Base-by-base conservation (phyloP, 1,139 yeast genomes). In the Sugiyamaella grinbergsii region DNA sequence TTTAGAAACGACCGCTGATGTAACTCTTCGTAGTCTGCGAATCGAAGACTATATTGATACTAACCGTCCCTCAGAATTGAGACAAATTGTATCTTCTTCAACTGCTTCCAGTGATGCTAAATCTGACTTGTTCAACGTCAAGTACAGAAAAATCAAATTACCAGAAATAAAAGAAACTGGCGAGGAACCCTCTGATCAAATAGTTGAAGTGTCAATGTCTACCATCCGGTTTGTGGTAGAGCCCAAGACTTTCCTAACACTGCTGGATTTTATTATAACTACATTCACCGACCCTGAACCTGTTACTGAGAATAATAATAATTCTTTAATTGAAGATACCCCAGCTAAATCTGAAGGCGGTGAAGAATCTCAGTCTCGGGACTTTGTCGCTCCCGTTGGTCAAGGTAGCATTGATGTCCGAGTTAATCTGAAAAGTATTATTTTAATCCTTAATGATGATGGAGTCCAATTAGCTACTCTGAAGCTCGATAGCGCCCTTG, bases 391-490 rank as follows among this genome's bases (percentile, higher is more conserved):
- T 13, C 23, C 49, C 32, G 31, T 88, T 0, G 93, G 94, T 0
- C 37, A 29, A 11, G 88, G 85, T 55, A 84, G 81, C 60, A 84
- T 89, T 40, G 81, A 82, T 51, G 83, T 91, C 37, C 75, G 78
- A 39, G 75, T 93, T 16, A 78, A 78, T 43, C 72, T 93, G 63
- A 89, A 83, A 51, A 84, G 96, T 62, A 80, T 93, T 13, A 81
- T 84, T 20, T 65, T 89, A 53, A 81, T 87, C 3, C 72, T 94
- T 42, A 87, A 88, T 64, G 98, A 93, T 62, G 95, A 89, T 56
- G 85, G 93, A 2, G 75, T 83, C 40, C 84, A 86, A 58, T 68
- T 94, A 42, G 96, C 96, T 0, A 89, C 96, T 0, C 65, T 91
- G 54, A 78, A 80, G 49, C 72, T 94, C 49, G 83, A 89, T 50